Evolutionary conservation across 2,329 filamentous ascomycete genomes (phyloP), one percentile per base, ranked within the genome.

Genomic region (Xylaria hypoxylon): DNA sequence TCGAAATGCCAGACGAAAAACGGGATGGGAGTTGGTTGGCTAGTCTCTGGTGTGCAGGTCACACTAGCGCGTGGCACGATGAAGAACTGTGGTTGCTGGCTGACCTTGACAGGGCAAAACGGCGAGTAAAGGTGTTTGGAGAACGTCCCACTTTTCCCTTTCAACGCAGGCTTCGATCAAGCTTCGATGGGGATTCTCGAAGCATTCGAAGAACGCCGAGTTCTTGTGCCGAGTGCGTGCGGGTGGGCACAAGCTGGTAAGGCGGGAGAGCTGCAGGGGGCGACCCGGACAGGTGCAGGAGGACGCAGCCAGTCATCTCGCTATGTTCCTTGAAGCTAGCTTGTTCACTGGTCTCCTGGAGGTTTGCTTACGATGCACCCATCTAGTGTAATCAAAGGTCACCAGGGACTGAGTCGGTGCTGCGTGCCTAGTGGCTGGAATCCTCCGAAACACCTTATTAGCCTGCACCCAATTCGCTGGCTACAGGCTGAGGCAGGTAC

Each of bases 151-250:
- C 70, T 69, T 71, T 62, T 68, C 59, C 44, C 47, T 72, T 73
- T 67, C 56, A 45, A 57, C 59, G 19, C 40, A 57, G 62, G 63
- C 68, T 71, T 71, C 70, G 55, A 64, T 64, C 68, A 73, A 69
- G 73, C 76, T 78, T 78, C 76, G 63, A 77, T 73, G 67, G 71
- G 70, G 38, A 69, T 76, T 75, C 73, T 73, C 65, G 76, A 78
- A 78, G 72, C 59, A 55, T 72, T 72, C 68, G 40, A 70, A 68
- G 64, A 60, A 59, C 56, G 38, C 67, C 67, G 35, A 55, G 35
- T 55, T 53, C 42, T 35, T 55, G 22, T 55, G 52, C 52, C 52
- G 73, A 73, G 70, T 68, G 56, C 40, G 57, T 59, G 63, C 55
- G n/a, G 33, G 53, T 68, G 68, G 70, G 66, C 63, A 71, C 69